These are phyloP conservation scores for Ophiosphaerella narmari DNA, from an alignment of 2,329 filamentous ascomycete genomes.

Conservation along the genomic window DNA sequence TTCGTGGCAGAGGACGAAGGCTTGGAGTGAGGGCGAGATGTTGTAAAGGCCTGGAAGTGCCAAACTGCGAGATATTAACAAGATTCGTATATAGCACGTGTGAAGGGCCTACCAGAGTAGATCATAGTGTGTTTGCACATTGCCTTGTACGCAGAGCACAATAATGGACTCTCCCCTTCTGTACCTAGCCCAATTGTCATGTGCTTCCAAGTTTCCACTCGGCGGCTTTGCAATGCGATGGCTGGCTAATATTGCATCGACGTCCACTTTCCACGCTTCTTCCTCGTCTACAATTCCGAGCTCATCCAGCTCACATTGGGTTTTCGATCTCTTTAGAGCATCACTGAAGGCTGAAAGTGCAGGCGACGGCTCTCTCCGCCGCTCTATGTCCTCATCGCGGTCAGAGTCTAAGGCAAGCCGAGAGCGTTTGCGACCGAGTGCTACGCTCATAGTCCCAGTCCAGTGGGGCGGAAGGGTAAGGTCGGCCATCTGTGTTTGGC, in stretches of 20 bases:
- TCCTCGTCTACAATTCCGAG: slow-evolving; percentile 31
- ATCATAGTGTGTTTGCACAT: slow-evolving; percentile 41
- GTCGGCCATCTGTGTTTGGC: slow-evolving; percentile 21
- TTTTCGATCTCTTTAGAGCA: slow-evolving; percentile 41
- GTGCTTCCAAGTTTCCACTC: slow-evolving; percentile 22
- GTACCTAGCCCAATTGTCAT: slow-evolving; percentile 35
- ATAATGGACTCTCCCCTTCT: slow-evolving; percentile 20
- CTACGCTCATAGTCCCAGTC: slow-evolving; percentile 38
- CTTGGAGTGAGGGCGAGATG: slow-evolving; percentile 39
- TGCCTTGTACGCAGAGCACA: slow-evolving; percentile 43
- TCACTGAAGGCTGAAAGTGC: slow-evolving; percentile 25
- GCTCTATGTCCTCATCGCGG: slow-evolving; percentile 26
- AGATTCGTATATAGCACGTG: not conserved
- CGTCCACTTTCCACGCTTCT: slow-evolving; percentile 42
- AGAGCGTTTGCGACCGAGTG: slow-evolving; percentile 42
- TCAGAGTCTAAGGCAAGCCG: slow-evolving; percentile 27
- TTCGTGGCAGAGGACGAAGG: slow-evolving; percentile 42
- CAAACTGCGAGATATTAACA: slow-evolving; percentile 22
- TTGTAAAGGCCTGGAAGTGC: slow-evolving; percentile 35
- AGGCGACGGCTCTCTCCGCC: slow-evolving; percentile 25
- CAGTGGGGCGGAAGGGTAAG: slow-evolving; percentile 18
- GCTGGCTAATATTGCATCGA: slow-evolving; percentile 36
- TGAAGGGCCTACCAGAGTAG: slow-evolving; percentile 35
- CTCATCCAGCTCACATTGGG: slow-evolving; percentile 43
- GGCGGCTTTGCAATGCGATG: slow-evolving; percentile 23